Evolutionary conservation across 768 basidiomycete species (phyloP).

Genomic region (Lactarius hengduanensis): DNA sequence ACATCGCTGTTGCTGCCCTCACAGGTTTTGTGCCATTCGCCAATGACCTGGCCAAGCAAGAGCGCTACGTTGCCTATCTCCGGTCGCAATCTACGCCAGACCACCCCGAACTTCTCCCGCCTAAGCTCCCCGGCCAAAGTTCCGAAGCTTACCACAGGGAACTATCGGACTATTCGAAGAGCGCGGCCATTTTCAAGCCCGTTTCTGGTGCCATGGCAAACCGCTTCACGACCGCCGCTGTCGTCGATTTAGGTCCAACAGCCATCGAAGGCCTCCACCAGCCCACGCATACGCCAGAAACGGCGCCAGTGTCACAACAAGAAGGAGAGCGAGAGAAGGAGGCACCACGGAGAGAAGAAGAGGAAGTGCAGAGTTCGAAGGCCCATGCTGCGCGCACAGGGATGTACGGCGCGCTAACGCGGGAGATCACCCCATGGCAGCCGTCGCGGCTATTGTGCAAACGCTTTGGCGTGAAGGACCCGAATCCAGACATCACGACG

Average conservation of each 20-base stretch:
- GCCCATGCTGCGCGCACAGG: conserved; percentile 79
- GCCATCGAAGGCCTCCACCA: conserved; percentile 57
- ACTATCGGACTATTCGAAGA: conserved; percentile 80
- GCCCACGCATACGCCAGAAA: conserved; percentile 47
- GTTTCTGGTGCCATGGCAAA: conserved; percentile 90
- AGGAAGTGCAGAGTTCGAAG: conserved; percentile 71
- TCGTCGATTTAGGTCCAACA: conserved; percentile 64
- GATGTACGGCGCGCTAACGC: conserved; percentile 88
- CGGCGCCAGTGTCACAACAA: conserved; percentile 20
- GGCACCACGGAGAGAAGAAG: conserved; percentile 43
- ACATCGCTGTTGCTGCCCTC: conserved; percentile 82
- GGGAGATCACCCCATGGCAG: conserved; percentile 71
- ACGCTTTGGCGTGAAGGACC: conserved; percentile 89
- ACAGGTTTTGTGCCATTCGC: conserved; percentile 89
- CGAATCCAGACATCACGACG: conserved; percentile 55
- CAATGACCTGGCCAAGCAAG: conserved; percentile 72
- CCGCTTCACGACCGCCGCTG: conserved; percentile 82
- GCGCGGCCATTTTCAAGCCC: conserved; percentile 89
- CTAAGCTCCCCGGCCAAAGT: conserved; percentile 56
- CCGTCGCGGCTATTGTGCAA: conserved; percentile 89
- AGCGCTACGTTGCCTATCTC: conserved; percentile 82
- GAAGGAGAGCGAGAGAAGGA: conserved; percentile 45
- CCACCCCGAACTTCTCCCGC: conserved; percentile 44
- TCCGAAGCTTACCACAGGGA: conserved; percentile 77
- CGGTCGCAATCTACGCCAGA: conserved; percentile 59